A percentile compares a stretch with the other conserved stretches of the same genome.
These are phyloP conservation scores for Chlorella sp. DNA, from an alignment of 139 green algal species.

Conservation along the genomic window DNA sequence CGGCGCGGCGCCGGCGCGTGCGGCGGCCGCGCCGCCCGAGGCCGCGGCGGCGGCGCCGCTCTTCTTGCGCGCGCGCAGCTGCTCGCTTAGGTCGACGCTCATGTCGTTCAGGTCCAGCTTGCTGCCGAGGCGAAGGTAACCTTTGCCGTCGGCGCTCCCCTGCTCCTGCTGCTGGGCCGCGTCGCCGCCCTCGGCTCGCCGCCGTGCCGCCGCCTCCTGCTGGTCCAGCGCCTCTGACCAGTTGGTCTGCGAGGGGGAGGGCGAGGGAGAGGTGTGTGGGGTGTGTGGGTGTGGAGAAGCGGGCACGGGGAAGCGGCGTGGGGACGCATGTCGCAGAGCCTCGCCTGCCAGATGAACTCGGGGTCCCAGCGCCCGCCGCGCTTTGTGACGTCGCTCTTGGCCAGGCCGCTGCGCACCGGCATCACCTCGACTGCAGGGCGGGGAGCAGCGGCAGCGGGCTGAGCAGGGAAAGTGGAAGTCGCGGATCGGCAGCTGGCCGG, in stretches of 20 bases:
- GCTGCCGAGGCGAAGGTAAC: slow-evolving; percentile 21
- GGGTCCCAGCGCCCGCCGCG: slow-evolving; percentile 69
- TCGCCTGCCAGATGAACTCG: slow-evolving; percentile 90
- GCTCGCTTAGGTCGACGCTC: slow-evolving; percentile 66
- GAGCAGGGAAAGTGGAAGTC: neutral
- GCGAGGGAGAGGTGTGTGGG: too few species aligned
- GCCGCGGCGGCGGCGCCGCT: neutral
- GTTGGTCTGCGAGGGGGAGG: too few species aligned
- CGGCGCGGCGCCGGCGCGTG: neutral
- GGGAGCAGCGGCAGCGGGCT: neutral
- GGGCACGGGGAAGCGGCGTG: too few species aligned
- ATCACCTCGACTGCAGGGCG: slow-evolving; percentile 38
- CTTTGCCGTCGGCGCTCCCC: slow-evolving; percentile 6
- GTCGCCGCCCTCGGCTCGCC: neutral
- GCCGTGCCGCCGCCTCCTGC: slow-evolving; percentile 5
- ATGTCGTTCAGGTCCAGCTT: slow-evolving; percentile 60
- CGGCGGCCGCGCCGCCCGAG: neutral
- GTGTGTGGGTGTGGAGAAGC: too few species aligned
- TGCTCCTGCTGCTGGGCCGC: neutral
- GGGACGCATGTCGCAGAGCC: too few species aligned
- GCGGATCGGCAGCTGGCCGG: neutral
- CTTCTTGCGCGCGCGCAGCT: slow-evolving; percentile 39
- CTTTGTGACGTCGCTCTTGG: slow-evolving; percentile 61
- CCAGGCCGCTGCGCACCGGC: slow-evolving; percentile 20
- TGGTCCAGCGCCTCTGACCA: neutral